Base-by-base conservation (phyloP, 1,139 yeast species). In the Meyerozyma carpophila region DNA sequence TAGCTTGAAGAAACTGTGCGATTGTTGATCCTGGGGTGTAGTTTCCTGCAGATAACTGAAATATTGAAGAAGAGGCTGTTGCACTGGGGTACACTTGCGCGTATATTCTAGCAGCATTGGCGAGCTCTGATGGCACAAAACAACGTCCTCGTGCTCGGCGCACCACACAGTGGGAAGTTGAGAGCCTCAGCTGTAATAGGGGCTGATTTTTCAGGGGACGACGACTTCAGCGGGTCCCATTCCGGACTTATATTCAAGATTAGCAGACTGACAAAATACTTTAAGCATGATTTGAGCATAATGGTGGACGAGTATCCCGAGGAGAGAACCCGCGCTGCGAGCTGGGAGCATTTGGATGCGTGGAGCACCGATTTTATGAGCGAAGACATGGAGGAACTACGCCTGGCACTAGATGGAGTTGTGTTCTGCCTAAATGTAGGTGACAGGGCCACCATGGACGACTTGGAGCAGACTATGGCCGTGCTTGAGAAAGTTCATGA, bases 281-380 rank as follows among this genome's bases (percentile, higher is more conserved):
- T 62, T 46, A 20, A 51, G 0, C 49, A 59, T 41, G 50, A 61
- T 14, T 49, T 70, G 37, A 68, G 61, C 40, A 46, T 72, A 11
- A 51, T 73, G 41, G 55, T 73, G 1, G 78, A 73, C 44, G 77
- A 72, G 49, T 70, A 52, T 44, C 70, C 73, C 0, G 65, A 63
- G 14, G 37, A 46, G 9, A 44, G 63, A 38, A 14, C 24, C 3
- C 3, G 3, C 1, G 7, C 4, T n/a, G 5, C 25, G 7, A 18
- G 10, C 21, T 20, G 18, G 14, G 32, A 31, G 3, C 41, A 31
- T 10, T 57, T 70, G 32, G 31, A 44, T 2, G 41, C 49, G 18
- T 72, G 77, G 73, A 39, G 27, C 27, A 39, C 48, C 0, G 76
- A 72, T 44, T 69, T 71, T 44, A 27, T 37, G 8, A 47, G 58